Conservation (phyloP, 768 basidiomycete species). For the Tephrocybe sp. region DNA sequence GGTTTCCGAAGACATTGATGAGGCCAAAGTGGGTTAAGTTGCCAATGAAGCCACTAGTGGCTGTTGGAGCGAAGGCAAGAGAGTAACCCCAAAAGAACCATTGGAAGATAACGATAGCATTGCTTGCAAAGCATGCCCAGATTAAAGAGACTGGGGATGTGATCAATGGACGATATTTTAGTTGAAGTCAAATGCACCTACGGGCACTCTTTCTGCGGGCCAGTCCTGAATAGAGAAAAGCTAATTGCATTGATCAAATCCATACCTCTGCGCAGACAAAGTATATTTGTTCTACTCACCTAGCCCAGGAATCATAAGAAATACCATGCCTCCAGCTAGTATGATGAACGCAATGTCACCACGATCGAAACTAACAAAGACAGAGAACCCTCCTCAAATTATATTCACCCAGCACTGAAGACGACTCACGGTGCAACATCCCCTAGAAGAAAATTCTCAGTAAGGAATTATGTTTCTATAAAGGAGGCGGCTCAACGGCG, state of each 20-base stretch:
- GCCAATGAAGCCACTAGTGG: slow-evolving; percentile 74
- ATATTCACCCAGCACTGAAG: background rate
- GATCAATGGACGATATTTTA: background rate
- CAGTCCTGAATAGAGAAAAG: slow-evolving; percentile 72
- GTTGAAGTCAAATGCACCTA: slow-evolving; percentile 23
- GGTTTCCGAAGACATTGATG: slow-evolving; percentile 62
- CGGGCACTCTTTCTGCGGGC: slow-evolving; percentile 64
- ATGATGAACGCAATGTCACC: slow-evolving; percentile 75
- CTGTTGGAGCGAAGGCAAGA: slow-evolving; percentile 76
- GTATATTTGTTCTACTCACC: slow-evolving; percentile 34
- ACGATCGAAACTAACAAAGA: slow-evolving; percentile 52
- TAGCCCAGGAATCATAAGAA: slow-evolving; percentile 76
- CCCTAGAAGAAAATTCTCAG: slow-evolving; percentile 10
- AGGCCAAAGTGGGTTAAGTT: slow-evolving; percentile 80
- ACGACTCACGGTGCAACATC: slow-evolving; percentile 18
- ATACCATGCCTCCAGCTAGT: slow-evolving; percentile 65
- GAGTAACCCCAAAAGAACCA: slow-evolving; percentile 76
- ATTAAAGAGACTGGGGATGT: slow-evolving; percentile 56
- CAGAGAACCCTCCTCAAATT: background rate
- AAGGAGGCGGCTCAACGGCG: slow-evolving; percentile 14
- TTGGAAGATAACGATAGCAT: slow-evolving; percentile 74
- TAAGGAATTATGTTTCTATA: no score
- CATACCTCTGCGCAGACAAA: background rate
- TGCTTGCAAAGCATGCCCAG: slow-evolving; percentile 70
- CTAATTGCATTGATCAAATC: slow-evolving; percentile 30